Evolutionary conservation across 176 grass and related monocot genomes (phyloP).

Genomic region (Cymbopogon citratus): DNA sequence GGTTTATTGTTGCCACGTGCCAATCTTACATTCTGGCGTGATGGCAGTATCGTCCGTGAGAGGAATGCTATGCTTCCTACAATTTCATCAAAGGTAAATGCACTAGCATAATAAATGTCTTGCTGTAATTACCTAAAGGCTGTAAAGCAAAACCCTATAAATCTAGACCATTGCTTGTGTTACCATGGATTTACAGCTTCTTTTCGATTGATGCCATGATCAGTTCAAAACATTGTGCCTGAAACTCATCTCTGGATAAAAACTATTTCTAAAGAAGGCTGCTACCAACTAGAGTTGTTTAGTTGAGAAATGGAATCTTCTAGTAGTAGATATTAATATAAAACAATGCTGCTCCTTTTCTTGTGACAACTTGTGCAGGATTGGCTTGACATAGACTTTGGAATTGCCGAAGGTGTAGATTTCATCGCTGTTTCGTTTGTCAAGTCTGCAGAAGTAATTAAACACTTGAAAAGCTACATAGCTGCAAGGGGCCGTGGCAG

Average conservation of each 20-base stretch:
- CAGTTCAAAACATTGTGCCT: not conserved
- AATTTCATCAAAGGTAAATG: constrained; percentile 93
- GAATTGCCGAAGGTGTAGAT: constrained; percentile 92
- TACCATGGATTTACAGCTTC: not conserved
- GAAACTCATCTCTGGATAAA: not conserved
- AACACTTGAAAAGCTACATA: constrained; percentile 95
- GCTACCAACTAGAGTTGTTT: not conserved
- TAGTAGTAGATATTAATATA: not conserved
- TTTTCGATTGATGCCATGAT: constrained; percentile 4
- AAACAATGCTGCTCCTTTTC: constrained; percentile 5
- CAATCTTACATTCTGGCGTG: constrained; percentile 94
- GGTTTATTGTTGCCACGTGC: constrained; percentile 85
- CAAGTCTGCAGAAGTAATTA: constrained; percentile 97
- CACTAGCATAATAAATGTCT: not conserved
- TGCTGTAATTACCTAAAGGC: constrained; percentile 1
- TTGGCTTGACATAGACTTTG: constrained; percentile 99
- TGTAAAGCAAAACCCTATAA: not conserved
- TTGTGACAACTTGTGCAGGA: constrained; percentile 56
- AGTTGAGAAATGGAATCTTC: not conserved
- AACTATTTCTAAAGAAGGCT: constrained; percentile 3
- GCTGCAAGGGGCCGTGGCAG: constrained; percentile 72
- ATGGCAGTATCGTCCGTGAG: constrained; percentile 77
- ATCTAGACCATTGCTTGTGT: not conserved
- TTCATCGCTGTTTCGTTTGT: constrained; percentile 98
- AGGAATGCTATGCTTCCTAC: constrained; percentile 98